phyloP scores from a whole-genome alignment of 176 grass and related monocot species.

The Avena sativa region DNA sequence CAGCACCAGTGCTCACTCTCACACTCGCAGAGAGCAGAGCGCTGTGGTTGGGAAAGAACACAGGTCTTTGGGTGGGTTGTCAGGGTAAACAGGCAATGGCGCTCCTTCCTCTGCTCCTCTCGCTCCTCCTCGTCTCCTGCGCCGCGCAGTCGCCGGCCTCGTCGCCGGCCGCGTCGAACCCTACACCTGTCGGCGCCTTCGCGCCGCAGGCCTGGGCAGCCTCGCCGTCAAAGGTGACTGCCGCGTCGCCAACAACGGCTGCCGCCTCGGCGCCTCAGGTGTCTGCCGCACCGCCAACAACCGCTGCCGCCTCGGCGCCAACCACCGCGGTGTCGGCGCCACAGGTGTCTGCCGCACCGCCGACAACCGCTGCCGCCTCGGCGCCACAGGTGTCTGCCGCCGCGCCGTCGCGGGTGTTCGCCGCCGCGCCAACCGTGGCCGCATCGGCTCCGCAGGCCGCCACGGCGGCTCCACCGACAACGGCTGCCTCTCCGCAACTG shows the following conservation, averaged over 20 bases:
- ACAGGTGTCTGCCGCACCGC: neutral
- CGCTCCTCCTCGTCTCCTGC: slow-evolving; percentile 58
- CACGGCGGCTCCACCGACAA: slow-evolving; percentile 35
- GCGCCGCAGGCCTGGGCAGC: slow-evolving; percentile 17
- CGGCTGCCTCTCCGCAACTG: slow-evolving; percentile 6
- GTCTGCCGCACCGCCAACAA: slow-evolving; percentile 24
- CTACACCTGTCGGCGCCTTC: slow-evolving; percentile 27
- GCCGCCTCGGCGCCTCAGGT: slow-evolving; percentile 7
- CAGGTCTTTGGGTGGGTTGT: no score
- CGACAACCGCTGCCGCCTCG: slow-evolving; percentile 1
- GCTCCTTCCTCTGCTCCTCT: slow-evolving; percentile 42
- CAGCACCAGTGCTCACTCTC: neutral
- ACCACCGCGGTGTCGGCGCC: slow-evolving; percentile 26
- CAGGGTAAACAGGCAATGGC: slow-evolving; percentile 24
- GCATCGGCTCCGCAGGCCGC: slow-evolving; percentile 19
- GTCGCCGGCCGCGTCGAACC: slow-evolving; percentile 36
- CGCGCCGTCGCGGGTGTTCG: neutral
- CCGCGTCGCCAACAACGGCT: slow-evolving; percentile 21
- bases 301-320: slow-evolving; percentile 19
- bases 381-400: slow-evolving; percentile 13
- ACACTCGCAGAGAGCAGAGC: neutral
- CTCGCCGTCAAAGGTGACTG: neutral
- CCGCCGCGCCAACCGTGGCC: neutral
- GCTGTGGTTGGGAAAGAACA: neutral
- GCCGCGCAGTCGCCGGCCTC: slow-evolving; percentile 62